Evolutionary conservation across 116 monocot species (phyloP).

Genomic region (Dioscorea cayenensis): DNA sequence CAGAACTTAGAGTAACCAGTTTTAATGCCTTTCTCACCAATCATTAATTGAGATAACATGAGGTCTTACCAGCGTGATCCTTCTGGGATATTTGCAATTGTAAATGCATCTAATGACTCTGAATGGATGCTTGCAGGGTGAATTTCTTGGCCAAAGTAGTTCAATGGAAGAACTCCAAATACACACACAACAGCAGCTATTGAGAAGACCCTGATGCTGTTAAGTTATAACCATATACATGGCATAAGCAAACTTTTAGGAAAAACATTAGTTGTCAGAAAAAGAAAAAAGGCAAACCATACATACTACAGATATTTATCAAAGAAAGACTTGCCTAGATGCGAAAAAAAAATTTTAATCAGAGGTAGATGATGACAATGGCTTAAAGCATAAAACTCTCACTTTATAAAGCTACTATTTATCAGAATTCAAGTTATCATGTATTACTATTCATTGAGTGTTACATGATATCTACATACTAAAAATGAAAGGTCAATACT

Average conservation of each 20-base stretch:
- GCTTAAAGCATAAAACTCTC: too few species aligned
- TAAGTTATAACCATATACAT: slow-evolving; percentile 21
- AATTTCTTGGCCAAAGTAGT: slow-evolving; percentile 72
- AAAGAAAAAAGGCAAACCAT: background rate
- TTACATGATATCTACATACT: too few species aligned
- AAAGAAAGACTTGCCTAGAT: too few species aligned
- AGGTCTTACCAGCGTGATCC: slow-evolving; percentile 55
- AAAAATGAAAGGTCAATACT: too few species aligned
- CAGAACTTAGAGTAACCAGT: background rate
- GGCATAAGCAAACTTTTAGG: background rate
- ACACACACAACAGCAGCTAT: slow-evolving; percentile 57
- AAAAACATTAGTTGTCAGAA: background rate
- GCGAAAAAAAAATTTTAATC: too few species aligned
- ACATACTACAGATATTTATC: too few species aligned
- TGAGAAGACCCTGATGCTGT: slow-evolving; percentile 81
- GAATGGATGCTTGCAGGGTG: slow-evolving; percentile 37
- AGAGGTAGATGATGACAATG: too few species aligned
- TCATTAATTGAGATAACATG: too few species aligned
- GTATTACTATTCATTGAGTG: too few species aligned
- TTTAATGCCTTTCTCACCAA: background rate
- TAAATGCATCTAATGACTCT: slow-evolving; percentile 69
- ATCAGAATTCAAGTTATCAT: too few species aligned
- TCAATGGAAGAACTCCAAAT: slow-evolving; percentile 69
- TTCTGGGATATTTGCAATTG: slow-evolving; percentile 67
- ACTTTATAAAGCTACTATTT: too few species aligned